Conservation (phyloP, 495 filamentous ascomycete species). For the Aspergillus carlsbadensis region DNA sequence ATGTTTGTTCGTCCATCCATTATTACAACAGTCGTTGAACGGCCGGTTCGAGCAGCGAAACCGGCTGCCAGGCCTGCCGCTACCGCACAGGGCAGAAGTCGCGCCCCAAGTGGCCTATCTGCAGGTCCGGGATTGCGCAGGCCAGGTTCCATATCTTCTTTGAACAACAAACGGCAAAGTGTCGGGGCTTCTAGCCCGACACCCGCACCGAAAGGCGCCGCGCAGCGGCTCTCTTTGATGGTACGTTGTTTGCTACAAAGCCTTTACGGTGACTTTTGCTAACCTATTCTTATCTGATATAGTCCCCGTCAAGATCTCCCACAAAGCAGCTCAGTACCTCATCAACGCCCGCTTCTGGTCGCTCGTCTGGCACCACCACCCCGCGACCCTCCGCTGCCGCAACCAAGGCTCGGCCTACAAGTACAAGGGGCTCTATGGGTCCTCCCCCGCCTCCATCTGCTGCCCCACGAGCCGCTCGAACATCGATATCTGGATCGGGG, state of each 20-base stretch:
- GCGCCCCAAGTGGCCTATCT: slow-evolving; percentile 32
- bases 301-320: slow-evolving; percentile 79
- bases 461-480: slow-evolving; percentile 32
- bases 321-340: slow-evolving; percentile 69
- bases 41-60: slow-evolving; percentile 48
- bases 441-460: slow-evolving; percentile 50
- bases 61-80: slow-evolving; percentile 20
- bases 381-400: slow-evolving; percentile 42
- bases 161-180: slow-evolving; percentile 61
- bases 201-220: slow-evolving; percentile 48
- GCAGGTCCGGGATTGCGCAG: slow-evolving; percentile 31
- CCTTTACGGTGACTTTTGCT: slow-evolving; percentile 6
- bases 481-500: slow-evolving; percentile 38
- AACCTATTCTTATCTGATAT: slow-evolving; percentile 4
- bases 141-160: slow-evolving; percentile 46
- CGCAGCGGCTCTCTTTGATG: slow-evolving; percentile 54
- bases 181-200: slow-evolving; percentile 67
- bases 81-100: slow-evolving; percentile 23
- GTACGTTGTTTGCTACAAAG: slow-evolving; percentile 42
- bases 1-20: slow-evolving; percentile 82
- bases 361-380: slow-evolving; percentile 49
- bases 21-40: slow-evolving; percentile 56
- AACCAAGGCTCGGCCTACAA: slow-evolving; percentile 52
- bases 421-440: slow-evolving; percentile 64
- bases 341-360: slow-evolving; percentile 55